Percentiles rank a stretch among this genome's conserved stretches.
Evolutionary conservation across 2,329 filamentous ascomycete genomes (phyloP).

Genomic region (Cladosporium halotolerans): DNA sequence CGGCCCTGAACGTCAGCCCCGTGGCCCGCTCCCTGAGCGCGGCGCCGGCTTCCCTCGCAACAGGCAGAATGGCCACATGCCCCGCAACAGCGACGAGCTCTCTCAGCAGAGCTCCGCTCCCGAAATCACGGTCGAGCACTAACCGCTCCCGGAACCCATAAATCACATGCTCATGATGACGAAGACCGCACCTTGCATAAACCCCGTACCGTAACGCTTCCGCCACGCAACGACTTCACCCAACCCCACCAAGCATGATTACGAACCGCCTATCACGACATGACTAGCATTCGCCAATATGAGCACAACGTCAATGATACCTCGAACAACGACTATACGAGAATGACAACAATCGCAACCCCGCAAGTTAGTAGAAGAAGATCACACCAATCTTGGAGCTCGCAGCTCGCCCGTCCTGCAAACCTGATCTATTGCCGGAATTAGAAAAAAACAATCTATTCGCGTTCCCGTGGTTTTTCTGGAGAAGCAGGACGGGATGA

Average conservation of each 20-base stretch:
- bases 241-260: constrained; percentile 10
- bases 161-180: constrained; percentile 19
- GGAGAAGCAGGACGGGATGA: constrained; percentile 3
- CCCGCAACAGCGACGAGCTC: constrained; percentile 58
- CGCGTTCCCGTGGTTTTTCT: neutral
- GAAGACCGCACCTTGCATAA: constrained; percentile 11
- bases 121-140: constrained; percentile 59
- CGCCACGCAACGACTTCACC: neutral
- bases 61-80: constrained; percentile 56
- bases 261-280: constrained; percentile 12
- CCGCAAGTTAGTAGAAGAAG: constrained; percentile 12
- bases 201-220: constrained; percentile 7
- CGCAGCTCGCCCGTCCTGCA: constrained; percentile 5
- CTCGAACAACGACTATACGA: constrained; percentile 8
- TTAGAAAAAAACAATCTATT: neutral
- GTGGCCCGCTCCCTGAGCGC: constrained; percentile 55
- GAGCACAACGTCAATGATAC: constrained; percentile 9
- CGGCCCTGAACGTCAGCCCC: constrained; percentile 55
- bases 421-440: too few species aligned
- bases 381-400: constrained; percentile 9
- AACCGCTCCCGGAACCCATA: constrained; percentile 13
- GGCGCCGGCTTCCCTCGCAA: constrained; percentile 49
- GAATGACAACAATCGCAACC: constrained; percentile 10
- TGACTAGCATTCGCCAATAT: constrained; percentile 12
- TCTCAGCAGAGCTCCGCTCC: constrained; percentile 52